Conservation (phyloP, 768 basidiomycete species). For the Suillus subalutaceus region DNA sequence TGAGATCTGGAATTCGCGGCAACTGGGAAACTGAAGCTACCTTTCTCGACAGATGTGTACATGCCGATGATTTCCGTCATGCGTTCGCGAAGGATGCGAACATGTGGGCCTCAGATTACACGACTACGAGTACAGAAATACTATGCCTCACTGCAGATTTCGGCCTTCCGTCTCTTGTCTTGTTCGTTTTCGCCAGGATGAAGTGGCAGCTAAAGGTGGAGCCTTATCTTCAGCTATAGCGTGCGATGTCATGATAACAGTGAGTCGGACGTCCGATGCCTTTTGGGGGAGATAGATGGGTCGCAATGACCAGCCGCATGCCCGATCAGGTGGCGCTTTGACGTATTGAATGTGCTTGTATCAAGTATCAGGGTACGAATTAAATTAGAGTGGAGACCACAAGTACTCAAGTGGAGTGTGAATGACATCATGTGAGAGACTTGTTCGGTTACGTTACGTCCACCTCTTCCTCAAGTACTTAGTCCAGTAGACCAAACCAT, state of each 20-base stretch:
- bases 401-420: background rate
- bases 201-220: background rate
- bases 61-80: background rate
- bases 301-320: no score
- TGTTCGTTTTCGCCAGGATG: background rate
- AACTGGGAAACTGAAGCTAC: no score
- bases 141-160: background rate
- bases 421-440: constrained; percentile 3
- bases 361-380: background rate
- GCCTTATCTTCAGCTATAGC: background rate
- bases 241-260: background rate
- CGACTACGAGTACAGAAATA: background rate
- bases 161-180: background rate
- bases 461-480: background rate
- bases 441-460: background rate
- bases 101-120: background rate
- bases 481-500: background rate
- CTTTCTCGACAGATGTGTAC: no score
- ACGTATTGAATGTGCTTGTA: background rate
- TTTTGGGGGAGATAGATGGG: background rate
- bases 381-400: background rate
- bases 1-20: no score
- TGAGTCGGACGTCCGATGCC: background rate
- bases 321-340: background rate
- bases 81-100: background rate